These are phyloP conservation scores for Starmera stellimalicola DNA, from an alignment of 1,139 yeast species.

Conservation along the genomic window DNA sequence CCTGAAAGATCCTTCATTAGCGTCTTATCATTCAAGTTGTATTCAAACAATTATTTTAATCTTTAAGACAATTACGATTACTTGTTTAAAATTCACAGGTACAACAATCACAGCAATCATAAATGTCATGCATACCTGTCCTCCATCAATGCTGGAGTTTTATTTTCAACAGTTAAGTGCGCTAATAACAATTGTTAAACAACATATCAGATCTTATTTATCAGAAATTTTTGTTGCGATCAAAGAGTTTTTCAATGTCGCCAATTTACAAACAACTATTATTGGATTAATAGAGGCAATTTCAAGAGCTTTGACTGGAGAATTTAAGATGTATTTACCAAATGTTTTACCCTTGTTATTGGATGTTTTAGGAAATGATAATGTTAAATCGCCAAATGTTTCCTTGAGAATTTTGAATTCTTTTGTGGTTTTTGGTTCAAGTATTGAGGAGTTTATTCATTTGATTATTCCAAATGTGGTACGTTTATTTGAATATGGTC, in stretches of 20 bases:
- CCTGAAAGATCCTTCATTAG: slow-evolving; percentile 74
- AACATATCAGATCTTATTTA: slow-evolving; percentile 79
- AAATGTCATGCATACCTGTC: slow-evolving; percentile 77
- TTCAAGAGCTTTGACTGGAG: slow-evolving; percentile 83
- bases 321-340: slow-evolving; percentile 78
- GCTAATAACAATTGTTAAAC: slow-evolving; percentile 73
- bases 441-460: slow-evolving; percentile 83
- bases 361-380: slow-evolving; percentile 69
- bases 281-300: slow-evolving; percentile 76
- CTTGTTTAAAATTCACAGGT: slow-evolving; percentile 80
- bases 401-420: slow-evolving; percentile 75
- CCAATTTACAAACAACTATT: slow-evolving; percentile 68
- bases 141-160: slow-evolving; percentile 74
- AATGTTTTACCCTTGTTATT: slow-evolving; percentile 67
- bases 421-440: slow-evolving; percentile 81
- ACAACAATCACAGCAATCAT: slow-evolving; percentile 85
- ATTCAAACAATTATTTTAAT: slow-evolving; percentile 89
- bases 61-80: slow-evolving; percentile 77
- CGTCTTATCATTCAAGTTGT: slow-evolving; percentile 81
- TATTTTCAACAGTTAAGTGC: slow-evolving; percentile 85
- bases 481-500: slow-evolving; percentile 66
- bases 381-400: slow-evolving; percentile 44
- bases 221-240: slow-evolving; percentile 70
- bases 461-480: slow-evolving; percentile 80
- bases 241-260: slow-evolving; percentile 61